These are phyloP conservation scores for Fusarium denticulatum DNA, from an alignment of 2,329 filamentous ascomycete species.

Conservation along the genomic window DNA sequence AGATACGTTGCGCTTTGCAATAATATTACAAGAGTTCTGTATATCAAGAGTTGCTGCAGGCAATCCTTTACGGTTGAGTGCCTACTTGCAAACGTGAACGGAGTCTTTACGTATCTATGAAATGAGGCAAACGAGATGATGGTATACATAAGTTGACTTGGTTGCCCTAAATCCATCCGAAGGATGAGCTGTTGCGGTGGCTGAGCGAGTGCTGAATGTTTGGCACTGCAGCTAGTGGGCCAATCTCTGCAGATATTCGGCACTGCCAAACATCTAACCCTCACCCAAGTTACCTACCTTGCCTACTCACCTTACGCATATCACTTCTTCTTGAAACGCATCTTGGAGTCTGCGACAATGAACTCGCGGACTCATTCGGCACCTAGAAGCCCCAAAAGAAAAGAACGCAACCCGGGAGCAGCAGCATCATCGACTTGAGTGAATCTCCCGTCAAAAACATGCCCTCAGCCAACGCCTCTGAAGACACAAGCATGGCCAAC, in stretches of 20 bases:
- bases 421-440: no score
- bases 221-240: background rate
- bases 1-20: fast-evolving
- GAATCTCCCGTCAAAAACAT: no score
- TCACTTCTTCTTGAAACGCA: no score
- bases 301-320: no score
- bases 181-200: background rate
- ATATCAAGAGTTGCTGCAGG: background rate
- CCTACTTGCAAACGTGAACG: background rate
- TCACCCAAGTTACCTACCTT: background rate
- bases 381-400: fast-evolving
- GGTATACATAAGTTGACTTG: no score
- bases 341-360: no score
- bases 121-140: background rate
- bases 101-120: background rate
- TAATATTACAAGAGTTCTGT: background rate
- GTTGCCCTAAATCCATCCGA: background rate
- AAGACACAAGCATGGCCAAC: background rate
- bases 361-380: background rate
- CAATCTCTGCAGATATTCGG: background rate
- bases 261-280: background rate
- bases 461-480: background rate
- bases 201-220: fast-evolving
- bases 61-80: background rate
- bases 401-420: fast-evolving